Conservation (phyloP, 139 green algal species). For the Nannochloris sp. region DNA sequence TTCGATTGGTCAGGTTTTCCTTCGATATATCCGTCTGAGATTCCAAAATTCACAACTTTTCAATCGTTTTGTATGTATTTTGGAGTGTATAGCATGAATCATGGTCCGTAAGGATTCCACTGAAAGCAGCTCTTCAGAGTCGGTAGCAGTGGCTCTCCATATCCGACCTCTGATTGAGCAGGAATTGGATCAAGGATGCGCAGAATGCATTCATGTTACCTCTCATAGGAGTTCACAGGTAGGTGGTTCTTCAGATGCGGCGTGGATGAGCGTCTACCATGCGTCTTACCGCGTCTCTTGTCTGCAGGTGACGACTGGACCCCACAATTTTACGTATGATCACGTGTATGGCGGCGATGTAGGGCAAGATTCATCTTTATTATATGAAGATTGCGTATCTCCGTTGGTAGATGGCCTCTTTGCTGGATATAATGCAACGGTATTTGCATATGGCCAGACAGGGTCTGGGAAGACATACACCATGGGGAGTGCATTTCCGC, state of each 20-base stretch:
- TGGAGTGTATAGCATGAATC: no score
- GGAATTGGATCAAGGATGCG: slow-evolving; percentile 61
- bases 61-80: no score
- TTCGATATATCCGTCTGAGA: no score
- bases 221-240: slow-evolving; percentile 58
- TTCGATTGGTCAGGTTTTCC: no score
- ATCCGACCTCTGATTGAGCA: slow-evolving; percentile 68
- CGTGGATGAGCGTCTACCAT: not conserved
- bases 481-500: slow-evolving; percentile 70
- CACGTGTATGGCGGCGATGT: slow-evolving; percentile 62
- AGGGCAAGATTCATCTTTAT: slow-evolving; percentile 17
- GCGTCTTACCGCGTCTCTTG: not conserved
- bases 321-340: slow-evolving; percentile 75
- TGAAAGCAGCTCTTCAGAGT: slow-evolving; percentile 2
- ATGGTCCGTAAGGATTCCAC: no score
- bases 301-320: slow-evolving; percentile 35
- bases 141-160: slow-evolving; percentile 67
- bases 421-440: slow-evolving; percentile 82
- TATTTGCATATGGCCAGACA: slow-evolving; percentile 52
- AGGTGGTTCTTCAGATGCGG: not conserved
- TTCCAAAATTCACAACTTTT: no score
- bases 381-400: slow-evolving; percentile 66
- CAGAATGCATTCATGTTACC: slow-evolving; percentile 49
- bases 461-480: slow-evolving; percentile 82
- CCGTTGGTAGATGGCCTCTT: slow-evolving; percentile 81